phyloP scores from a whole-genome alignment of 805 yeast species.

The Cyberlindnera japonica region DNA sequence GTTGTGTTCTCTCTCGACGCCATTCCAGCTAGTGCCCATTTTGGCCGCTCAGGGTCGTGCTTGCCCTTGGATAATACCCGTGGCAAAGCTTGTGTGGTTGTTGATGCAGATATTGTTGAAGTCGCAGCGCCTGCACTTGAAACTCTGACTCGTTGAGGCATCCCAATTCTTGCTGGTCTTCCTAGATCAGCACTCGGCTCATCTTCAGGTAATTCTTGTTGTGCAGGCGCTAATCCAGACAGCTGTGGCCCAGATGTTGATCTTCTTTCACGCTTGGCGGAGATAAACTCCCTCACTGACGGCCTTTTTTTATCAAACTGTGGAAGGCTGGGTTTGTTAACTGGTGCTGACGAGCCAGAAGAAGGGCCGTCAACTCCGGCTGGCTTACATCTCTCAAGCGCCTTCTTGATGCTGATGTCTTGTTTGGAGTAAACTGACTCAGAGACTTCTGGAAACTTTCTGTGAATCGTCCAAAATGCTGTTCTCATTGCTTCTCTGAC shows the following conservation, averaged over 20 bases:
- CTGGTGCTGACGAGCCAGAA: slow-evolving; percentile 8
- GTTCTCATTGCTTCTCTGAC: slow-evolving; percentile 75
- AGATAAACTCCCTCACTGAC: slow-evolving; percentile 46
- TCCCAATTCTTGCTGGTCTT: slow-evolving; percentile 23
- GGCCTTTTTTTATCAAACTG: slow-evolving; percentile 33
- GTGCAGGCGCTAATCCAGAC: slow-evolving; percentile 15
- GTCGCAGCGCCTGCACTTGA: slow-evolving; percentile 17
- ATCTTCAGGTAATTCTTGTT: not conserved
- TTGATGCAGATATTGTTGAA: not conserved
- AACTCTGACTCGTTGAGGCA: slow-evolving; percentile 23
- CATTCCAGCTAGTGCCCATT: slow-evolving; percentile 1
- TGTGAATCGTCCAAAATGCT: slow-evolving; percentile 67
- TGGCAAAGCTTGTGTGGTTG: slow-evolving; percentile 13
- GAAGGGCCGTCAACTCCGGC: slow-evolving; percentile 20
- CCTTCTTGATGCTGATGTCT: slow-evolving; percentile 43
- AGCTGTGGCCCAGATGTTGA: slow-evolving; percentile 33
- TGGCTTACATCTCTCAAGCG: slow-evolving; percentile 60
- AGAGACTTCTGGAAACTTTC: slow-evolving; percentile 50
- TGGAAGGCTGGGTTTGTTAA: slow-evolving; percentile 8
- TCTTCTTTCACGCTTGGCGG: slow-evolving; percentile 41
- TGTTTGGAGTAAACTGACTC: slow-evolving; percentile 28
- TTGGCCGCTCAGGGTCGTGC: slow-evolving; percentile 8
- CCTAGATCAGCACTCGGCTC: slow-evolving; percentile 19
- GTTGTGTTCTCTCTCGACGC: slow-evolving; percentile 8
- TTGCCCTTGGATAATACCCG: slow-evolving; percentile 19